Evolutionary conservation across 805 yeast genomes (phyloP).

Genomic region (Wickerhamomyces chaumierensis): DNA sequence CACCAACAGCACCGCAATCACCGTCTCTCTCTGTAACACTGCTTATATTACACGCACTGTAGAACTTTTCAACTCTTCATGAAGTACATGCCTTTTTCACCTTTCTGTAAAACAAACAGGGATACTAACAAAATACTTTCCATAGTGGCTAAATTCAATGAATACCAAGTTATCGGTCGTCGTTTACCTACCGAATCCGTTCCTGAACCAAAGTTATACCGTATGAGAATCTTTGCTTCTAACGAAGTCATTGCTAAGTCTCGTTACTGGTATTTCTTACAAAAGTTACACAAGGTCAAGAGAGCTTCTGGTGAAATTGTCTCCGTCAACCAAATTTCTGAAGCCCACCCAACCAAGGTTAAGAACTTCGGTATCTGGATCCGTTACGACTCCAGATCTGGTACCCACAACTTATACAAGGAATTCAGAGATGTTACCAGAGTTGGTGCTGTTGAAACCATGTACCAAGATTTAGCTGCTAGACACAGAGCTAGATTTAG

Average conservation of each 20-base stretch:
- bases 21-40: no score
- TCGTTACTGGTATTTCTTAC: slow-evolving; percentile 99
- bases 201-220: slow-evolving; percentile 99
- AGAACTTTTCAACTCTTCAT: no score
- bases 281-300: slow-evolving; percentile 98
- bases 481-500: slow-evolving; percentile 99
- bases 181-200: slow-evolving; percentile 98
- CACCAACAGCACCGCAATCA: no score
- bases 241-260: slow-evolving; percentile 99
- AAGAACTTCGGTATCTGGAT: slow-evolving; percentile 99
- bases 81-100: no score
- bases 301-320: slow-evolving; percentile 99
- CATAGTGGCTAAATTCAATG: slow-evolving; percentile 90
- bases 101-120: no score
- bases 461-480: slow-evolving; percentile 99
- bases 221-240: slow-evolving; percentile 99
- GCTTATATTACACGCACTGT: no score
- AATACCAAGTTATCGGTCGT: slow-evolving; percentile 99
- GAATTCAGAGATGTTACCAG: slow-evolving; percentile 99
- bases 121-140: no score
- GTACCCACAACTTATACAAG: slow-evolving; percentile 99
- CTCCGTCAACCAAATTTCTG: slow-evolving; percentile 81
- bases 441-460: slow-evolving; percentile 95
- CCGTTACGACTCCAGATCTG: slow-evolving; percentile 99
- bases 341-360: slow-evolving; percentile 96